Conservation (phyloP, 352 stramenopile genomes). For the Phytophthora sp. region DNA sequence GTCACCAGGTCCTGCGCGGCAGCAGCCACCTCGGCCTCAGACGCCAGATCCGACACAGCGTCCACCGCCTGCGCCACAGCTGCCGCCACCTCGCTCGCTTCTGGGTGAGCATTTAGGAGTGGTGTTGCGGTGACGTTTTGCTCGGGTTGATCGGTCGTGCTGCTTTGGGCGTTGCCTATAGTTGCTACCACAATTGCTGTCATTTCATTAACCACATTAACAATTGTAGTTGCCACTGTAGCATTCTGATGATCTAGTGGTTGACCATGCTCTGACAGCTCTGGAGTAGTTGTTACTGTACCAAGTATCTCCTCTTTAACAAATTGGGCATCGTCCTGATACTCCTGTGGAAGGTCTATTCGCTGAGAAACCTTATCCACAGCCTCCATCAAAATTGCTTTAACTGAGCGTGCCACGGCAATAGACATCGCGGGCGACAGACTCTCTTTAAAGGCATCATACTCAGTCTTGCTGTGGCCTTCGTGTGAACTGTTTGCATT, state of each 20-base stretch:
- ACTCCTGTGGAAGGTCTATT: background rate
- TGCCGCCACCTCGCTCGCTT: too few relatives aligned
- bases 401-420: constrained; percentile 30
- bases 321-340: constrained; percentile 14
- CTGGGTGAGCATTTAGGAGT: too few relatives aligned
- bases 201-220: constrained; percentile 29
- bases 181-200: constrained; percentile 25
- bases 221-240: constrained; percentile 15
- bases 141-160: too few relatives aligned
- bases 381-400: constrained; percentile 27
- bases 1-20: too few relatives aligned
- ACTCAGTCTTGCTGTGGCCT: too few relatives aligned
- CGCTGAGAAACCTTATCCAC: constrained; percentile 19
- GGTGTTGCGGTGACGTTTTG: too few relatives aligned
- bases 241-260: constrained; percentile 1
- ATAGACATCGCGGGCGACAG: constrained; percentile 34
- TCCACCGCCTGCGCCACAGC: too few relatives aligned
- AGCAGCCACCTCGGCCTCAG: too few relatives aligned
- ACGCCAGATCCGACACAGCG: too few relatives aligned
- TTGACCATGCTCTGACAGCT: background rate
- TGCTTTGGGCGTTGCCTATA: constrained; percentile 2
- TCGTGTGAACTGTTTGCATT: too few relatives aligned
- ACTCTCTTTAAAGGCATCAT: background rate
- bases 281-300: background rate
- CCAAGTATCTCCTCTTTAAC: constrained; percentile 17